These are phyloP conservation scores for Oryza nivara DNA, from an alignment of 176 grass and related monocot genomes.

Conservation along the genomic window DNA sequence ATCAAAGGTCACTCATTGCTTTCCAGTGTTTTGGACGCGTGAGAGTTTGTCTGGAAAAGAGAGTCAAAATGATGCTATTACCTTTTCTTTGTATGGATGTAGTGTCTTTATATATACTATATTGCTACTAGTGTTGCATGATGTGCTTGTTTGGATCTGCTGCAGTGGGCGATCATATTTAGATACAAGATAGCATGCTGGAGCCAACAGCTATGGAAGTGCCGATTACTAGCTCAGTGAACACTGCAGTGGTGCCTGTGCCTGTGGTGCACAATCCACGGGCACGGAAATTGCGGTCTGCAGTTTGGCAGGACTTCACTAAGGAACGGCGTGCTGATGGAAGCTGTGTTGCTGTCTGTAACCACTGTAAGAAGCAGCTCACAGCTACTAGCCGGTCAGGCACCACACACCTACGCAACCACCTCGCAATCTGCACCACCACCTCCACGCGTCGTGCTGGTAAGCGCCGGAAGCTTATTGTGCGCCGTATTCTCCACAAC, in stretches of 20 bases:
- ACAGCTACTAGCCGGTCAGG: constrained; percentile 94
- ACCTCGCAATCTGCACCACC: constrained; percentile 82
- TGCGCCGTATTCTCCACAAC: constrained; percentile 69
- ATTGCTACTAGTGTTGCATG: constrained; percentile 22
- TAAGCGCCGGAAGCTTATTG: constrained; percentile 85
- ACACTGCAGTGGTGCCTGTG: constrained; percentile 37
- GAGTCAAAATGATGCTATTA: neutral
- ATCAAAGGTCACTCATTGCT: constrained; percentile 11
- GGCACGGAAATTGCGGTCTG: constrained; percentile 76
- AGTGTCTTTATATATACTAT: neutral
- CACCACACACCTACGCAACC: constrained; percentile 91
- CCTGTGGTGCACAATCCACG: constrained; percentile 65
- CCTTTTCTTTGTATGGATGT: neutral
- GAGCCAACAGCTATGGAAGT: constrained; percentile 50
- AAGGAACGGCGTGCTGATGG: constrained; percentile 85
- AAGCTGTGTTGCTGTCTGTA: constrained; percentile 86
- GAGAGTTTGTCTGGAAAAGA: neutral
- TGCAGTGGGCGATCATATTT: constrained; percentile 41
- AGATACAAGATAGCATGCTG: constrained; percentile 42
- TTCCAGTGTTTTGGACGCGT: neutral
- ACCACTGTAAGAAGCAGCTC: constrained; percentile 99
- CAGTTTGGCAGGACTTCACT: constrained; percentile 97
- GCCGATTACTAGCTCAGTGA: constrained; percentile 31
- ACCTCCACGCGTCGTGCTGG: constrained; percentile 56
- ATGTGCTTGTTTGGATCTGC: constrained; percentile 33